These are phyloP conservation scores for Labyrinthula sp. DNA, from an alignment of 352 stramenopile genomes.

Conservation along the genomic window DNA sequence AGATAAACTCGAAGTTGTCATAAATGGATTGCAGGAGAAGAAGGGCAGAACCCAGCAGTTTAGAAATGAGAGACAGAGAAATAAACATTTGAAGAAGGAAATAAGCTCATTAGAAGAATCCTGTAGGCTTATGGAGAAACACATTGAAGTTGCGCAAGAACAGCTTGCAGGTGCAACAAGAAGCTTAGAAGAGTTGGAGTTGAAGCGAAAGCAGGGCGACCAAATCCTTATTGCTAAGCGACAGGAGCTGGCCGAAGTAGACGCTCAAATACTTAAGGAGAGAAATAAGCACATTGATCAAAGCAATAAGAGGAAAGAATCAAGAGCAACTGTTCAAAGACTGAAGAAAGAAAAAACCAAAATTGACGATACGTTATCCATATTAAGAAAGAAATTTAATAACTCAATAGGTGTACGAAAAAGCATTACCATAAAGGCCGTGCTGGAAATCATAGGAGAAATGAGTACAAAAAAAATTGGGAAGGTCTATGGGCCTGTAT, in stretches of 20 bases:
- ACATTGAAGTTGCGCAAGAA: conserved; percentile 37
- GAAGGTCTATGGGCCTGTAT: too few relatives aligned
- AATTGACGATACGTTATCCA: too few relatives aligned
- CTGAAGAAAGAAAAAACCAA: too few relatives aligned
- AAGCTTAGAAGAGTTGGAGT: conserved; percentile 40
- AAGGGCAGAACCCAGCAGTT: conserved; percentile 84
- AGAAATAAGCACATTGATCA: conserved; percentile 41
- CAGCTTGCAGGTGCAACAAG: conserved; percentile 36
- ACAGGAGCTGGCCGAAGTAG: conserved; percentile 34
- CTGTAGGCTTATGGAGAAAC: conserved; percentile 35
- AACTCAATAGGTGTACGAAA: too few relatives aligned
- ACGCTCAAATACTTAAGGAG: conserved; percentile 38
- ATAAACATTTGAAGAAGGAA: conserved; percentile 49
- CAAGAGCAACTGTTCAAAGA: too few relatives aligned
- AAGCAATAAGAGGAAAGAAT: conserved; percentile 40
- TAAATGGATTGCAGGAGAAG: conserved; percentile 75
- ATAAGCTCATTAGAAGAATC: conserved; percentile 40
- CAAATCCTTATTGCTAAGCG: conserved; percentile 37
- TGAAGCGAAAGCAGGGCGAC: conserved; percentile 37
- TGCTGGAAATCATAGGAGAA: too few relatives aligned
- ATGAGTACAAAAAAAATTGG: too few relatives aligned
- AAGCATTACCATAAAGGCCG: too few relatives aligned
- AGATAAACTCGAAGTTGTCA: conserved; percentile 5
- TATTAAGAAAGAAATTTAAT: too few relatives aligned
- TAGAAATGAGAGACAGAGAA: conserved; percentile 63